Evolutionary conservation across 306 rosid genomes (phyloP).

Genomic region (Medicago truncatula): MtrunA17r5.0-ANR NC_053045.1:49630001-49630500

Average conservation of each 20-base stretch:
- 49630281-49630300: neutral
- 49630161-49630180: neutral
- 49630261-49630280: neutral
- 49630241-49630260: neutral
- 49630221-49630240: neutral
- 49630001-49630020: conserved; percentile 17
- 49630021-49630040: conserved; percentile 21
- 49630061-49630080: neutral
- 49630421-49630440: conserved; percentile 8
- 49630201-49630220: neutral
- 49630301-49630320: neutral
- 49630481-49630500: conserved; percentile 98
- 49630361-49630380: neutral
- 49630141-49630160: neutral
- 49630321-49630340: no score
- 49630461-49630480: conserved; percentile 96
- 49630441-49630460: conserved; percentile 63
- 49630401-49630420: conserved; percentile 26
- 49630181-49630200: neutral
- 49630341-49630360: neutral
- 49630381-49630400: neutral
- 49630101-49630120: neutral
- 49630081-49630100: conserved; percentile 13
- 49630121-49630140: neutral
- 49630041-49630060: neutral